Evolutionary conservation across 768 basidiomycete genomes (phyloP), one percentile per base, ranked within the genome.

Genomic region (Leccinum imitatum): DNA sequence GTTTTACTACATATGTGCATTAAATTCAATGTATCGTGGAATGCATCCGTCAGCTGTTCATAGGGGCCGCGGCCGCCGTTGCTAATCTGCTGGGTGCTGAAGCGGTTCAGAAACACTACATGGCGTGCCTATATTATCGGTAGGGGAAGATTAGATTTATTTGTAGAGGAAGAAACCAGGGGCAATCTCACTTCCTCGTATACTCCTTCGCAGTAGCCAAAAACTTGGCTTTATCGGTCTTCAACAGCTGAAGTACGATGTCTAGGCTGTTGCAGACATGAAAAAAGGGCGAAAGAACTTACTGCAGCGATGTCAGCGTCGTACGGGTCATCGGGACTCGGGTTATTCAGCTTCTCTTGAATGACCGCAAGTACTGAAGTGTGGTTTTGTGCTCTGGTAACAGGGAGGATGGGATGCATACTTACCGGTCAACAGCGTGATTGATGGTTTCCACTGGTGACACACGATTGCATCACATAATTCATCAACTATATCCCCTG

Each of bases 241-340:
- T 93, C 64, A 94, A 69, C 54, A 86, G 73, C 91, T 93, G 68
- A 10, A 55, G 6, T 53, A 15, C 44, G 30, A 51, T 33, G 19
- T 55, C 25, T 61, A 58, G 37, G 54, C 37, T 6, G 51, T 55
- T 54, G 54, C 57, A 4, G 23, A 17, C 25, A 23, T 46, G 35
- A 52, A 4, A 47, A 59, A 15, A 50, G 50, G 37, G 48, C 4
- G 23, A 50, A 50, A 57, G n/a, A 30, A 76, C 87, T 57, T 69
- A 93, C 89, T 33, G 87, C 87, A 39, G 92, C 92, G 65, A 93
- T 90, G 1, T 93, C 91, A 30, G 92, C 89, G 67, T 93, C 90
- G 67, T 91, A 94, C 1, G 92, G 92, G 70, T 94, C 92, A 67
- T 94, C 92, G 17, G 90, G 80, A 70, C 88, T 90, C 17, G 92